These are phyloP conservation scores for Penicillium sclerotiorum DNA, from an alignment of 2,329 filamentous ascomycete species.

Conservation along the genomic window DNA sequence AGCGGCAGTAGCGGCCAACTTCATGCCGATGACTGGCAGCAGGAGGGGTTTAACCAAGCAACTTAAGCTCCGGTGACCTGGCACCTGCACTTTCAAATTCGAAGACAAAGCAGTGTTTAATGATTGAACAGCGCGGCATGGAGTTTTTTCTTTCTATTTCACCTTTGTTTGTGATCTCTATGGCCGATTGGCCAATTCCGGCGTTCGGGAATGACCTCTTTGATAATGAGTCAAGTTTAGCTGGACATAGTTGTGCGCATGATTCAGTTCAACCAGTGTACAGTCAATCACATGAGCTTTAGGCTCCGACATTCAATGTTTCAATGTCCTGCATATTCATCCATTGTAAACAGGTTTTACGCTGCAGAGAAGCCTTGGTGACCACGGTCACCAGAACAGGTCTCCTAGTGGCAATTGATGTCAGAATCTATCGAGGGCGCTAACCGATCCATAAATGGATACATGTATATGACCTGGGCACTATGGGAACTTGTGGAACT, in stretches of 20 bases:
- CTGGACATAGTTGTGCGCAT: slow-evolving; percentile 4
- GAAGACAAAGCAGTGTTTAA: slow-evolving; percentile 4
- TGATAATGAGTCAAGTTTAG: slow-evolving; percentile 2
- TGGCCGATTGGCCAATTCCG: slow-evolving; percentile 9
- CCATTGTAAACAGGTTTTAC: no score
- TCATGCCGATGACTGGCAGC: slow-evolving; percentile 62
- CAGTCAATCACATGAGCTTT: slow-evolving; percentile 6
- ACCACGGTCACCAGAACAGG: no score
- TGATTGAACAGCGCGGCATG: slow-evolving; percentile 21
- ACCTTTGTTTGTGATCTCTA: slow-evolving; percentile 1
- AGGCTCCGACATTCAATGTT: slow-evolving; percentile 1
- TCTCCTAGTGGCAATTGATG: no score
- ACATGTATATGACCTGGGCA: no score
- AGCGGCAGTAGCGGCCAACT: slow-evolving; percentile 33
- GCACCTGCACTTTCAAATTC: not conserved
- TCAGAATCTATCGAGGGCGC: no score
- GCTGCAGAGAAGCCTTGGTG: no score
- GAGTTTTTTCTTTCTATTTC: slow-evolving; percentile 16
- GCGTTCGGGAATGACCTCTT: slow-evolving; percentile 10
- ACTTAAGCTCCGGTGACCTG: not conserved
- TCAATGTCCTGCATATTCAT: no score
- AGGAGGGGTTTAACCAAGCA: slow-evolving; percentile 57
- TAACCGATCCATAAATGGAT: no score
- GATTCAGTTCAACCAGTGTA: slow-evolving; percentile 8
- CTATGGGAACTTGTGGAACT: no score